These are phyloP conservation scores for Lentinula guzmanii DNA, from an alignment of 768 basidiomycete species.

Conservation along the genomic window DNA sequence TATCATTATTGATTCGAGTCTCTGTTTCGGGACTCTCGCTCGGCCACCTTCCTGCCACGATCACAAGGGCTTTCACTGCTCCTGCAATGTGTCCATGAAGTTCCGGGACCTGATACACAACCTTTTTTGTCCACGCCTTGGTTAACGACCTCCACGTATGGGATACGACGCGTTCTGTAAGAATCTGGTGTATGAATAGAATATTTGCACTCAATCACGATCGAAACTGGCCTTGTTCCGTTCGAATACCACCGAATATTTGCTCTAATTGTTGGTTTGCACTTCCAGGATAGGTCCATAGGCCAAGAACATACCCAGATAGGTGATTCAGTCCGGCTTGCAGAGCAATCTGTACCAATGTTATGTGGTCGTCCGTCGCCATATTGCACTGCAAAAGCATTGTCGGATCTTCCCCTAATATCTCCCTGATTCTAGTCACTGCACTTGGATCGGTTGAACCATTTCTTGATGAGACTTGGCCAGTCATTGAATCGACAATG, in stretches of 20 bases:
- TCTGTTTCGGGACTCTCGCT: not conserved
- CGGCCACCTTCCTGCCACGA: slow-evolving; percentile 1
- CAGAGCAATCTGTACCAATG: not conserved
- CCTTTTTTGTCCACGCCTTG: not conserved
- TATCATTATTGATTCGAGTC: not conserved
- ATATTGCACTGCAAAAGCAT: not conserved
- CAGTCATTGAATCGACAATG: slow-evolving; percentile 21
- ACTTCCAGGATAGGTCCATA: not conserved
- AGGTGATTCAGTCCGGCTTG: not conserved
- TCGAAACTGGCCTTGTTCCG: not conserved
- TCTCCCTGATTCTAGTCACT: not conserved
- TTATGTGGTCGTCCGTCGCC: not conserved
- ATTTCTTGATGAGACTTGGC: not conserved
- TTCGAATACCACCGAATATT: not conserved
- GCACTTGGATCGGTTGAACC: not conserved
- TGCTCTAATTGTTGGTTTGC: not conserved
- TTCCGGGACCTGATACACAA: not conserved
- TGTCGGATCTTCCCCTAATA: not conserved
- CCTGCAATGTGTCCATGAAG: not conserved
- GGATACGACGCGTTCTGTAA: not conserved
- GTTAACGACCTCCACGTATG: not conserved
- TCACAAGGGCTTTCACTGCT: not conserved
- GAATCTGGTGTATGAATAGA: not conserved
- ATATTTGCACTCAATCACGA: not conserved
- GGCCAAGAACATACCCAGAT: not conserved